Evolutionary conservation across 192 early-diverging fungal genomes (phyloP), one percentile per base, ranked within the genome.

Genomic region (Backusella sp.): DNA sequence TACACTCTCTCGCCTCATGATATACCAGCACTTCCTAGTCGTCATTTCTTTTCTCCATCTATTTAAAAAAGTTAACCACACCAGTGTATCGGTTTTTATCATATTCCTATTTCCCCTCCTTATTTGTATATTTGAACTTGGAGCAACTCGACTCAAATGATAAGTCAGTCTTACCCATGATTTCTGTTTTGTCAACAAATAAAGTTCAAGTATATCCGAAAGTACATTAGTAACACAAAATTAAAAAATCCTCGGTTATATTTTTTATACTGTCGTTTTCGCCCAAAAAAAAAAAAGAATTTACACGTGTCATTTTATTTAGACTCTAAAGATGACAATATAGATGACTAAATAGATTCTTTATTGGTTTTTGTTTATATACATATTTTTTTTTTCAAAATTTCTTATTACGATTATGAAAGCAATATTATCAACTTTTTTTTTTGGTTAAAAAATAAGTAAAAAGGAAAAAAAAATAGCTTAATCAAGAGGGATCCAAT

Each of bases 401-500:
- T 0, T 49, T 49, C 17, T 19, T 21, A 59, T 59, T 59, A 26
- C 21, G 23, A 9, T 59, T 11, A 56, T 23, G 23, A 59, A 59
- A 59, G 53, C 53, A 56, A 7, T 56, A 56, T 56, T 56, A 56
- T 56, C 53, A 56, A 56, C 53, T 56, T 59, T 59, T n/a, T 59
- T 59, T 21, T 59, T n/a, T 32, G 30, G 6, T 23, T 8, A 23
- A 59, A 59, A 59, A 59, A 59, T 49, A 49, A 15, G 42, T 44
- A 7, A 23, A 53, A 21, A 4, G 23, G 23, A 53, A 21, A n/a
- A 53, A 56, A 19, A 9, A 56, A 7, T n/a, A 26, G 9, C 19
- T 69, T 79, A 82, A 76, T 76, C 77, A 34, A 82, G 62, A 59
- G 80, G 76, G 11, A 92, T 85, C 96, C 96, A 99, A 35, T 94